Conservation (phyloP, 1,139 yeast species). For the Kodamaea arcana region DNA sequence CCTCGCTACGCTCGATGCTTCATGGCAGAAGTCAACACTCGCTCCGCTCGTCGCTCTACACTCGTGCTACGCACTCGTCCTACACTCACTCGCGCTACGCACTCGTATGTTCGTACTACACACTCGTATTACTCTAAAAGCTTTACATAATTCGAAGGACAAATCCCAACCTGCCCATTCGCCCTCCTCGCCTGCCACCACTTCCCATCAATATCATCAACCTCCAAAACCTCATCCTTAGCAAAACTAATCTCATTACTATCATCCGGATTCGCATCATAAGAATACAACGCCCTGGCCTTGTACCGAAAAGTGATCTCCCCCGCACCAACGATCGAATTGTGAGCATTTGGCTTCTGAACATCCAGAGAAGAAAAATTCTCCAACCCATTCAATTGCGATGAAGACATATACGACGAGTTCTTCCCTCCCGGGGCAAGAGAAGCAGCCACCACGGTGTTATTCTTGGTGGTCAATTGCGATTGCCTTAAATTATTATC, state of each 20-base stretch:
- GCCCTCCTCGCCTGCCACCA: conserved; percentile 98
- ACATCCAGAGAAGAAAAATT: conserved; percentile 45
- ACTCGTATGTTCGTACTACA: background rate
- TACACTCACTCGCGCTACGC: no score
- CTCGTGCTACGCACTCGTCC: background rate
- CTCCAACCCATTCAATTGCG: conserved; percentile 57
- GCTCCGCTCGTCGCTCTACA: background rate
- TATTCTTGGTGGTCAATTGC: conserved; percentile 25
- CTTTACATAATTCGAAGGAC: conserved; percentile 92
- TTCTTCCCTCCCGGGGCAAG: conserved; percentile 22
- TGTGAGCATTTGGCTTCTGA: conserved; percentile 20
- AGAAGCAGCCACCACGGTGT: conserved; percentile 1
- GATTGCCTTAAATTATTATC: conserved; percentile 36
- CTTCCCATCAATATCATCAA: conserved; percentile 90
- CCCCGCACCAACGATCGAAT: conserved; percentile 2
- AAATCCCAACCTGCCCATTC: conserved; percentile 91
- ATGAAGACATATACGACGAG: conserved; percentile 49
- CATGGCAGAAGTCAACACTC: background rate
- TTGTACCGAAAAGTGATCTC: conserved; percentile 67
- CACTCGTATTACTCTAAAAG: conserved; percentile 28
- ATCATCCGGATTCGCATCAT: conserved; percentile 92
- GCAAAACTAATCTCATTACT: conserved; percentile 87
- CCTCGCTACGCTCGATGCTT: background rate
- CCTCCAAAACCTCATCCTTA: conserved; percentile 86
- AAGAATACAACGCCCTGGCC: conserved; percentile 83